A percentile compares a stretch with the other conserved stretches of the same genome.
These are phyloP conservation scores for Syncephalastrum contaminatum DNA, from an alignment of 371 early-diverging fungal genomes.

Conservation along the genomic window DNA sequence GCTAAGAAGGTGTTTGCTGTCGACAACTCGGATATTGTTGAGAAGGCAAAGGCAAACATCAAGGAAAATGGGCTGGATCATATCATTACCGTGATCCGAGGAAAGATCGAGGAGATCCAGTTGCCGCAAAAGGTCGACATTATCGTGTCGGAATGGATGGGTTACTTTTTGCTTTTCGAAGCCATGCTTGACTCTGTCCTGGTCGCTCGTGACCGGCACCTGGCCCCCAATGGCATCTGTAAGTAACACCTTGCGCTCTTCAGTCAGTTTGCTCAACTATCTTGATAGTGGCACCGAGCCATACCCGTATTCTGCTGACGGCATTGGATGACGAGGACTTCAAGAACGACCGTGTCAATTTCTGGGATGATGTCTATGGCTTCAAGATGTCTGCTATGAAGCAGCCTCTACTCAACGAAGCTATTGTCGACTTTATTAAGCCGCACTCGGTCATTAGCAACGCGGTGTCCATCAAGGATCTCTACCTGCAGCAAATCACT, in stretches of 20 bases:
- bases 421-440: conserved; percentile 67
- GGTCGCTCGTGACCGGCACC: conserved; percentile 79
- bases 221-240: conserved; percentile 66
- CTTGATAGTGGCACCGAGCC: conserved; percentile 69
- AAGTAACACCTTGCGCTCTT: conserved; percentile 17
- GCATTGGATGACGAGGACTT: conserved; percentile 80
- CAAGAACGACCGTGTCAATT: conserved; percentile 72
- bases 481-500: conserved; percentile 62
- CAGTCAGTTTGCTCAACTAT: conserved; percentile 5
- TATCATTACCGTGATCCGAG: conserved; percentile 71
- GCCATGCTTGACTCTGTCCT: conserved; percentile 90
- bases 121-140: conserved; percentile 84
- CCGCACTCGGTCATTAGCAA: conserved; percentile 66
- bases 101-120: conserved; percentile 83
- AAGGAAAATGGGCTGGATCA: conserved; percentile 75
- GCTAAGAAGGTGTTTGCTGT: conserved; percentile 72
- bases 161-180: conserved; percentile 86
- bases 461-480: conserved; percentile 67
- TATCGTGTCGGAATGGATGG: conserved; percentile 94
- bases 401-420: conserved; percentile 55
- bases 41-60: conserved; percentile 77
- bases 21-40: conserved; percentile 84
- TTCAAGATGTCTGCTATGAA: conserved; percentile 88
- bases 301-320: conserved; percentile 74
- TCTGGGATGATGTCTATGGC: conserved; percentile 89